A percentile compares a stretch with the other conserved stretches of the same genome.
Conservation (phyloP, 2,329 filamentous ascomycete genomes). For the Scytalidium lignicola region DNA sequence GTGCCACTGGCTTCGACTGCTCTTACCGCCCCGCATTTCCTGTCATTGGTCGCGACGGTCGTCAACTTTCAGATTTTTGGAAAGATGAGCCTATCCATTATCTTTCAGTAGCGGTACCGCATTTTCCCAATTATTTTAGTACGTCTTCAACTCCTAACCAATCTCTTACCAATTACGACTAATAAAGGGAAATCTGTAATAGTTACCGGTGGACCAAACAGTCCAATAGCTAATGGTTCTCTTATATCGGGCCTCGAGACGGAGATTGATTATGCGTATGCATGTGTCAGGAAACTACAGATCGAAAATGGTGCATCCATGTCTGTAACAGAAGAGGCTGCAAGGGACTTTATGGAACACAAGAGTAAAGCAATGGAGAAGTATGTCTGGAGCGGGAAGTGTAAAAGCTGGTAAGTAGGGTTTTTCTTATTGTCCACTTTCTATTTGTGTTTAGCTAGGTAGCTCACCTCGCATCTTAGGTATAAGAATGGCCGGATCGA, state of each 20-base stretch:
- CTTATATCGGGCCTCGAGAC: neutral
- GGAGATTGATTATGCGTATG: neutral
- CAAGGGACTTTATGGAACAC: neutral
- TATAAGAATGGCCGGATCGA: constrained; percentile 14
- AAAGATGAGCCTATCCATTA: constrained; percentile 12
- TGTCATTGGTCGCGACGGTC: constrained; percentile 9
- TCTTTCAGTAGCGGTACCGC: constrained; percentile 13
- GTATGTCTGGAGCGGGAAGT: neutral
- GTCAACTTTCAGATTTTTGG: constrained; percentile 13
- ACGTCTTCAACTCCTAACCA: neutral
- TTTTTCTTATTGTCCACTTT: neutral
- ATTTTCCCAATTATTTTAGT: constrained; percentile 21
- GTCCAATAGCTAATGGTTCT: neutral
- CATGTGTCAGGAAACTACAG: neutral
- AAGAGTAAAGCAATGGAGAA: neutral
- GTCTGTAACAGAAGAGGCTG: neutral
- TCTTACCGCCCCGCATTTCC: constrained; percentile 13
- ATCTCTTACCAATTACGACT: neutral
- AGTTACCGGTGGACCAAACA: neutral
- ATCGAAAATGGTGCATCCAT: neutral
- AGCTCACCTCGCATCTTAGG: constrained; percentile 2
- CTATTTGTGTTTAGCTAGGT: no score
- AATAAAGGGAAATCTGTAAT: neutral
- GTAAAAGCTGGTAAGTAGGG: neutral
- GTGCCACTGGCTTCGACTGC: constrained; percentile 31